Evolutionary conservation across 2,329 filamentous ascomycete genomes (phyloP).

Genomic region (Hymenoscyphus salicellus): DNA sequence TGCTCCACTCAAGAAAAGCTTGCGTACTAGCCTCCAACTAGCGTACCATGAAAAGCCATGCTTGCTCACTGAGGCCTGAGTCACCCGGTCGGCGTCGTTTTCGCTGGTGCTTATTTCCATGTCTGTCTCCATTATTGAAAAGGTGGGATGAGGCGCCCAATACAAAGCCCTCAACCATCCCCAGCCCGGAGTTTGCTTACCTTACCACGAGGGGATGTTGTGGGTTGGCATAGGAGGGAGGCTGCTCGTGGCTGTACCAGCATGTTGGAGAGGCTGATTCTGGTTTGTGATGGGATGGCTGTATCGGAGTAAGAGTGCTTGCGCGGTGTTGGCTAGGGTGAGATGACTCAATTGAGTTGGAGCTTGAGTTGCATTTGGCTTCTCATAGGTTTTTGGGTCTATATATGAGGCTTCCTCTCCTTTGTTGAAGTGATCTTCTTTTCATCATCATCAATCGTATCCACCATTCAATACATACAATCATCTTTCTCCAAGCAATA

Average conservation of each 20-base stretch:
- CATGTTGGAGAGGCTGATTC: neutral
- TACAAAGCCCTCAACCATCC: neutral
- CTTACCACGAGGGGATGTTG: neutral
- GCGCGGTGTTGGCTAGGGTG: neutral
- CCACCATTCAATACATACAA: neutral
- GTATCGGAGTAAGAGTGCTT: neutral
- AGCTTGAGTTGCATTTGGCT: neutral
- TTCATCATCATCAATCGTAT: neutral
- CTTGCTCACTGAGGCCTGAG: constrained; percentile 11
- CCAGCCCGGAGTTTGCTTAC: neutral
- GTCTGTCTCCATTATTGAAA: neutral
- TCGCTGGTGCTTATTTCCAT: constrained; percentile 5
- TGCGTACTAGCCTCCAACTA: too few species aligned
- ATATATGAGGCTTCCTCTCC: neutral
- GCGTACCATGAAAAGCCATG: too few species aligned
- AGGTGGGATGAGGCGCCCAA: too few species aligned
- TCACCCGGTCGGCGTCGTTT: constrained; percentile 13
- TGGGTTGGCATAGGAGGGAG: neutral
- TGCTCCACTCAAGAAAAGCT: too few species aligned
- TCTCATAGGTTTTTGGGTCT: neutral
- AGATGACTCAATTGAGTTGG: neutral
- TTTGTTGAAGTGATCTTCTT: neutral
- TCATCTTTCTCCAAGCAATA: neutral
- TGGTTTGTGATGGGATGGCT: neutral
- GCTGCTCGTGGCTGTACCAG: neutral